phyloP scores from a whole-genome alignment of 2,329 filamentous ascomycete species.

The Penicillium griseofulvum region DNA sequence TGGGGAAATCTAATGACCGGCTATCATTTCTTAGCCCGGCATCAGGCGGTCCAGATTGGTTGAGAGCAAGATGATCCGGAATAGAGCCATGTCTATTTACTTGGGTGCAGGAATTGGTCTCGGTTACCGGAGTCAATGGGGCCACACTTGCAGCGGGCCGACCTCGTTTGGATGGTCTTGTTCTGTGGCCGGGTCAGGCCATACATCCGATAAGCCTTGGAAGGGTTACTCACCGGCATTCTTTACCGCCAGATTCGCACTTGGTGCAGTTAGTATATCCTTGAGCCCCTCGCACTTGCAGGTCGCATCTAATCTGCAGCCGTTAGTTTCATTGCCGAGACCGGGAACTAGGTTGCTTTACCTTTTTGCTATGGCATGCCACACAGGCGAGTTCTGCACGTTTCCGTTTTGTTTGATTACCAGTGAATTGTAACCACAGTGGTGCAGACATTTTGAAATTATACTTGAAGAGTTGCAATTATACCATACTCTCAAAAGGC shows the following conservation, averaged over 20 bases:
- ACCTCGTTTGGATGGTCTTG: slow-evolving; percentile 10
- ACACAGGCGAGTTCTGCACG: slow-evolving; percentile 13
- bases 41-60: background rate
- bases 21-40: background rate
- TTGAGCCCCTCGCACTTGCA: slow-evolving; percentile 9
- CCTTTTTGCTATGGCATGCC: slow-evolving; percentile 14
- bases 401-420: slow-evolving; percentile 12
- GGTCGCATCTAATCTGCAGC: slow-evolving; percentile 12
- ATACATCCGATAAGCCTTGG: background rate
- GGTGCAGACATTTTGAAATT: slow-evolving; percentile 13
- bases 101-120: slow-evolving; percentile 1
- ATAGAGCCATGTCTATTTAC: background rate
- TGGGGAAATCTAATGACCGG: background rate
- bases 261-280: slow-evolving; percentile 11
- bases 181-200: background rate
- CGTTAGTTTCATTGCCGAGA: background rate
- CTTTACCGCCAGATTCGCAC: slow-evolving; percentile 10
- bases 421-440: slow-evolving; percentile 12
- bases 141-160: background rate
- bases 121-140: slow-evolving; percentile 4
- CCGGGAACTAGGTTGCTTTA: background rate
- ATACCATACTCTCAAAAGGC: background rate
- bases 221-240: slow-evolving; percentile 8
- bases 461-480: background rate
- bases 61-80: background rate